Evolutionary conservation across 2,329 filamentous ascomycete genomes (phyloP).

Genomic region (Cladosporium sp.): DNA sequence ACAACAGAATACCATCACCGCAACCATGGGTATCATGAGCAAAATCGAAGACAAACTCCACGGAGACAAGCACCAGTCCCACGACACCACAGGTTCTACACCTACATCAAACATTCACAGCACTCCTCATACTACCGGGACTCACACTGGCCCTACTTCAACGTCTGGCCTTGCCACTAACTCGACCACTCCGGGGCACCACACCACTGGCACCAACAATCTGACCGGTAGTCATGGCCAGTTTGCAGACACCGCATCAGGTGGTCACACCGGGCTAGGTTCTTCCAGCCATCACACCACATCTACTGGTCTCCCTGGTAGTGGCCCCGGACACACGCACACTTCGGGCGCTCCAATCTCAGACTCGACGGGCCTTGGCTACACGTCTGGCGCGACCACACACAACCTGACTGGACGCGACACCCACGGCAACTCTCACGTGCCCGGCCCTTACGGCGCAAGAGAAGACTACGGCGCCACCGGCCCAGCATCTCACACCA

Average conservation of each 20-base stretch:
- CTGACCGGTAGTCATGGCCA: not conserved
- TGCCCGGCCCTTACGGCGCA: not conserved
- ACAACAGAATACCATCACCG: not conserved
- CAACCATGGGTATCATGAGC: constrained; percentile 8
- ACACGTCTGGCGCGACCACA: not conserved
- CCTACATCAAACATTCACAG: not conserved
- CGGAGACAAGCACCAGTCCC: not conserved
- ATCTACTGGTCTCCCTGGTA: not conserved
- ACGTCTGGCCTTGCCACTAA: not conserved
- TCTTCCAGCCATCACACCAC: not conserved
- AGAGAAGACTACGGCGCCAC: constrained; percentile 3
- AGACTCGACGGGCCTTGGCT: not conserved
- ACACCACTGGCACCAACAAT: not conserved
- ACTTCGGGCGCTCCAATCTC: not conserved
- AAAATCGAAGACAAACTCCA: constrained; percentile 6
- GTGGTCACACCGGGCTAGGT: not conserved
- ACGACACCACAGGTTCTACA: not conserved
- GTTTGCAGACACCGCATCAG: not conserved
- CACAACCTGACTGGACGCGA: constrained; percentile 5
- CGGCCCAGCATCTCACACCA: constrained; percentile 1
- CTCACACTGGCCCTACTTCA: not conserved
- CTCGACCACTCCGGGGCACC: not conserved
- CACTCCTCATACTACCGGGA: not conserved
- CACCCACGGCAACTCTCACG: not conserved
- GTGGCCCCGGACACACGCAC: not conserved